Percentiles rank a stretch among this genome's conserved stretches.
Evolutionary conservation across 495 filamentous ascomycete species (phyloP).

Genomic region (Neurospora sp.): DNA sequence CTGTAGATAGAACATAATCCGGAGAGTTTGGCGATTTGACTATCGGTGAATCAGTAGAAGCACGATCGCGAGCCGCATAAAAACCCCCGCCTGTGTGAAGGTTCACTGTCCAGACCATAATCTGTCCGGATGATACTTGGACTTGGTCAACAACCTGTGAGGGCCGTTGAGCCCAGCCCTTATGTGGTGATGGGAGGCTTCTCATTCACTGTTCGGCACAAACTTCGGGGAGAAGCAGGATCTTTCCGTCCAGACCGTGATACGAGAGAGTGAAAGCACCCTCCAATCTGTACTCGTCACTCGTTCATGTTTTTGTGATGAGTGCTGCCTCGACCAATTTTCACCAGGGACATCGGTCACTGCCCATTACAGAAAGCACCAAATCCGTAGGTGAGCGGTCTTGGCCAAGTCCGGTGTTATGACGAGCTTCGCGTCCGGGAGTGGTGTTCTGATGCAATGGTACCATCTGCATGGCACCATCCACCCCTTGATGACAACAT

Average conservation of each 20-base stretch:
- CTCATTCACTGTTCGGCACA: not conserved
- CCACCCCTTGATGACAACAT: slow-evolving; percentile 5
- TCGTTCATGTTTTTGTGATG: not conserved
- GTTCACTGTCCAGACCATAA: not conserved
- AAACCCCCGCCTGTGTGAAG: not conserved
- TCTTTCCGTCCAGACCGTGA: not conserved
- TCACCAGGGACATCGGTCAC: not conserved
- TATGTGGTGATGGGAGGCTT: not conserved
- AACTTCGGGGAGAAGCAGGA: not conserved
- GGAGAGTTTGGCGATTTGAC: not conserved
- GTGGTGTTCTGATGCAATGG: not conserved
- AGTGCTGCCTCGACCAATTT: not conserved
- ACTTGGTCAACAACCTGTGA: not conserved
- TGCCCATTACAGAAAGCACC: not conserved
- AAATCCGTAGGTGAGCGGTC: not conserved
- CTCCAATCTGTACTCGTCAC: not conserved
- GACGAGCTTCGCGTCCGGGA: not conserved
- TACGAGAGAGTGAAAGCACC: not conserved
- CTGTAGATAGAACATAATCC: not conserved
- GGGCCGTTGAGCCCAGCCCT: not conserved
- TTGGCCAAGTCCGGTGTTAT: not conserved
- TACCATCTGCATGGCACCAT: slow-evolving; percentile 4
- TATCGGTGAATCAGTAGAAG: not conserved
- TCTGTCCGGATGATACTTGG: not conserved
- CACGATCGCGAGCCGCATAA: not conserved